phyloP scores from a whole-genome alignment of 148 eudicot species.

The Fagopyrum esculentum region DNA sequence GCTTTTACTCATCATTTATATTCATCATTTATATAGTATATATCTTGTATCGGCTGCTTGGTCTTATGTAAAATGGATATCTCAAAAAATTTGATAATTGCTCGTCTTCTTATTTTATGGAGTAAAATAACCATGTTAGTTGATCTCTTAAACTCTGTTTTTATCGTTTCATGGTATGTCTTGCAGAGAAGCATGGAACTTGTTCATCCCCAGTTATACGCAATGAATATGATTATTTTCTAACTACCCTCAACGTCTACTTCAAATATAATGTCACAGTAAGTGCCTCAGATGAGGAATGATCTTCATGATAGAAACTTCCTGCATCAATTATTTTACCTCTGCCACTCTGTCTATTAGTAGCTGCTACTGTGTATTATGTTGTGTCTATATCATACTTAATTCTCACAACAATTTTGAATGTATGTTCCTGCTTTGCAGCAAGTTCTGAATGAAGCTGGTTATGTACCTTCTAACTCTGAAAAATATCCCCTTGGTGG shows the following conservation, averaged over 20 bases:
- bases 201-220: conserved; percentile 56
- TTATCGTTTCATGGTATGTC: conserved; percentile 15
- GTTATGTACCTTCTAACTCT: conserved; percentile 80
- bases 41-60: conserved; percentile 2
- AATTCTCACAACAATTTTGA: background rate
- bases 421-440: conserved; percentile 23
- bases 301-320: background rate
- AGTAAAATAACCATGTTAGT: background rate
- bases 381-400: background rate
- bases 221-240: conserved; percentile 67
- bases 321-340: background rate
- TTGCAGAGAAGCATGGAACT: conserved; percentile 90
- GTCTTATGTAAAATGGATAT: background rate
- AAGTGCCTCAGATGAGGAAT: conserved; percentile 21
- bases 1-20: conserved; percentile 1
- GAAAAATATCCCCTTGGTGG: conserved; percentile 91
- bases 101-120: background rate
- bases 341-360: background rate
- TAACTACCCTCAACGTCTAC: conserved; percentile 61
- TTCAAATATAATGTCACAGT: conserved; percentile 92
- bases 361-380: background rate
- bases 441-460: conserved; percentile 73
- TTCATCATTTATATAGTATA: background rate
- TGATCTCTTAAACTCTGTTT: conserved; percentile 1
- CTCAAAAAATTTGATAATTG: background rate